Evolutionary conservation across 306 rosid species (phyloP).

Genomic region (Fragaria ananassa): DNA sequence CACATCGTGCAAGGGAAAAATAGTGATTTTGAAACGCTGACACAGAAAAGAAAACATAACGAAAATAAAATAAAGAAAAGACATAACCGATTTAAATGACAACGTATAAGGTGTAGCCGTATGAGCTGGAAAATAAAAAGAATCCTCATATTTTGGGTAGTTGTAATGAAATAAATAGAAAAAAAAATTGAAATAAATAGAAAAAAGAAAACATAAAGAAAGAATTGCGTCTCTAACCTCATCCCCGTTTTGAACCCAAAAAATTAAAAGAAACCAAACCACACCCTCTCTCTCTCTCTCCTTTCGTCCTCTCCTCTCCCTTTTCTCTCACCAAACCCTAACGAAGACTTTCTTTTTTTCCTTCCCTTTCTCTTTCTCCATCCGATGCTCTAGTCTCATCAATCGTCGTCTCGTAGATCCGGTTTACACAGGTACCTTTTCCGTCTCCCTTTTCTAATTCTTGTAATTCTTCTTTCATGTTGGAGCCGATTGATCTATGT

Average conservation of each 20-base stretch:
- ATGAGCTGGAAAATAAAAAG: background rate
- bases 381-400: conserved; percentile 21
- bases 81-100: background rate
- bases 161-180: background rate
- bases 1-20: too few species aligned
- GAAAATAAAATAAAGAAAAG: too few species aligned
- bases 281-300: background rate
- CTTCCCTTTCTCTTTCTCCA: conserved; percentile 20
- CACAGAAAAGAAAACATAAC: too few species aligned
- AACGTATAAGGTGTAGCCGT: background rate
- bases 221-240: background rate
- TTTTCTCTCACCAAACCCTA: conserved; percentile 43
- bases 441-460: background rate
- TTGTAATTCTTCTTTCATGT: background rate
- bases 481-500: conserved; percentile 8
- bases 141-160: background rate
- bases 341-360: conserved; percentile 17
- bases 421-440: conserved; percentile 31
- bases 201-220: background rate
- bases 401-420: conserved; percentile 21
- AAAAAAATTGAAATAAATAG: background rate
- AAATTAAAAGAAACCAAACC: conserved; percentile 8
- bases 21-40: too few species aligned
- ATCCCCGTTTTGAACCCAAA: conserved; percentile 8
- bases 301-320: background rate